Percentiles rank a stretch among this genome's conserved stretches.
Evolutionary conservation across 805 yeast genomes (phyloP).

Genomic region (Yarrowia porcina): DNA sequence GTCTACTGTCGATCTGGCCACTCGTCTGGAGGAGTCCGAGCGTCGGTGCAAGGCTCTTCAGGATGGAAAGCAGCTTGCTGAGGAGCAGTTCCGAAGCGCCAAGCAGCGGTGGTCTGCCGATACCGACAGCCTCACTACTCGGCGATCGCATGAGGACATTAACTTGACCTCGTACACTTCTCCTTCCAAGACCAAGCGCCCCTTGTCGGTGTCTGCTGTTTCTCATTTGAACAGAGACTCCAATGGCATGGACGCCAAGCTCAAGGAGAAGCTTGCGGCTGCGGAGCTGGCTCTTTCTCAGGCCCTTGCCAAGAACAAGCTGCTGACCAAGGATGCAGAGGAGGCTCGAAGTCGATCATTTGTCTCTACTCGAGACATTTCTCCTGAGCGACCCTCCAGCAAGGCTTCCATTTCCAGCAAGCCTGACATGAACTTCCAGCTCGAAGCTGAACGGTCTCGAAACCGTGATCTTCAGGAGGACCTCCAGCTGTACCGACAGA

Average conservation of each 20-base stretch:
- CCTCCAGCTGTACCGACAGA: constrained; percentile 58
- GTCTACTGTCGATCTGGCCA: constrained; percentile 40
- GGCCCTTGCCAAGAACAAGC: constrained; percentile 12
- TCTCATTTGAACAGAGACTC: constrained; percentile 14
- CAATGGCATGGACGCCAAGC: not conserved
- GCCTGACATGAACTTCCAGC: constrained; percentile 48
- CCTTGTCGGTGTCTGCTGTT: not conserved
- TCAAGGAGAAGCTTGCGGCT: constrained; percentile 11
- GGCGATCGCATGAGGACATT: constrained; percentile 12
- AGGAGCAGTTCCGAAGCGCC: constrained; percentile 33
- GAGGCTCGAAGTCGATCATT: not conserved
- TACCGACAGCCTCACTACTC: not conserved
- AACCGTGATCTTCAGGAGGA: constrained; percentile 54
- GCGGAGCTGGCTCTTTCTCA: not conserved
- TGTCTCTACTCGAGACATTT: not conserved
- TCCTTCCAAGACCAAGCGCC: constrained; percentile 11
- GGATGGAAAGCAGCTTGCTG: constrained; percentile 30
- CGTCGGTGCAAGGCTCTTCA: constrained; percentile 33
- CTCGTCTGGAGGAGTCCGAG: constrained; percentile 37
- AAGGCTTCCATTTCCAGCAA: not conserved
- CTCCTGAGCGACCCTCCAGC: constrained; percentile 2
- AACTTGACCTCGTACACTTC: constrained; percentile 11
- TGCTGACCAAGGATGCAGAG: constrained; percentile 5
- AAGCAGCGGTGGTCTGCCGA: constrained; percentile 33
- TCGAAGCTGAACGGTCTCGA: constrained; percentile 56